Conservation (phyloP, 352 stramenopile species). For the Phytophthora kernoviae region DNA sequence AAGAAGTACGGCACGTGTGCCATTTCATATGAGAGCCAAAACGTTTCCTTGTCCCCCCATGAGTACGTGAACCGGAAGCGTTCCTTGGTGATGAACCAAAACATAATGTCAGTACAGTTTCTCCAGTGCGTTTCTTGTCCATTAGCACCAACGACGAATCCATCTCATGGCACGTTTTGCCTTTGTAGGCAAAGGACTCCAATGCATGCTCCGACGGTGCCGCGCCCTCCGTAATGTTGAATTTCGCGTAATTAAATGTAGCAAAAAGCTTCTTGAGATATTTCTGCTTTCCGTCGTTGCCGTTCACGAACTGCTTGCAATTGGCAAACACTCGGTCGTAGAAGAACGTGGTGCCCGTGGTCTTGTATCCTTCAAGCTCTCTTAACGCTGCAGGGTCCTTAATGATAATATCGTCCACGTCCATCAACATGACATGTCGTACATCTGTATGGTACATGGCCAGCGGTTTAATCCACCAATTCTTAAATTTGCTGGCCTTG, state of each 20-base stretch:
- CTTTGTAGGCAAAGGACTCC: slow-evolving; percentile 47
- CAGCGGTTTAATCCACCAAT: slow-evolving; percentile 45
- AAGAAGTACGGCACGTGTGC: slow-evolving; percentile 43
- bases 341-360: slow-evolving; percentile 26
- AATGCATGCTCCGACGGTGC: slow-evolving; percentile 44
- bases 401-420: slow-evolving; percentile 30
- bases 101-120: slow-evolving; percentile 37
- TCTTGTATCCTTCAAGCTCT: slow-evolving; percentile 16
- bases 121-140: slow-evolving; percentile 30
- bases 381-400: slow-evolving; percentile 18
- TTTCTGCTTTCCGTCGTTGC: slow-evolving; percentile 28
- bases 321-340: slow-evolving; percentile 55
- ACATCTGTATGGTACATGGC: slow-evolving; percentile 29
- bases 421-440: slow-evolving; percentile 24
- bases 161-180: slow-evolving; percentile 59
- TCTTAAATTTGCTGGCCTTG: slow-evolving; percentile 29
- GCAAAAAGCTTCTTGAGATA: slow-evolving; percentile 47
- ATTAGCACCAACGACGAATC: slow-evolving; percentile 58
- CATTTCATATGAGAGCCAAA: slow-evolving; percentile 43
- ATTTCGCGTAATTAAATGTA: slow-evolving; percentile 55
- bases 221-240: slow-evolving; percentile 26
- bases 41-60: slow-evolving; percentile 32
- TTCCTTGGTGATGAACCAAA: slow-evolving; percentile 40
- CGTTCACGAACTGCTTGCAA: slow-evolving; percentile 50
- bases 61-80: slow-evolving; percentile 36